A percentile compares a stretch with the other conserved stretches of the same genome.
Evolutionary conservation across 176 grass and related monocot species (phyloP).

Genomic region (Lolium multiflorum): DNA sequence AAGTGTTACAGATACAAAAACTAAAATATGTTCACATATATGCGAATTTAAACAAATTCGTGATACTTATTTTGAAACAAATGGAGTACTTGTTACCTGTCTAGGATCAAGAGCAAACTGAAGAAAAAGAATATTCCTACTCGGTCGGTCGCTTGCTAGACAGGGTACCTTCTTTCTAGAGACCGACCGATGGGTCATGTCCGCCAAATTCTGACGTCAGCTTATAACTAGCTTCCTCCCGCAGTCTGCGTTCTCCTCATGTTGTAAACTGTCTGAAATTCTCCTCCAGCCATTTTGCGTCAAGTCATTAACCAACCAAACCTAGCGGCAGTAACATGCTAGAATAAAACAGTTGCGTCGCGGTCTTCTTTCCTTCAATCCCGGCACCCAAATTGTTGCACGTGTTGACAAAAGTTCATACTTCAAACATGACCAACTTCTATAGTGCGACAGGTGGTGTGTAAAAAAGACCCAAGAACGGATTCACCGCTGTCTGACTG

Average conservation of each 20-base stretch:
- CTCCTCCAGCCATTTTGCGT: constrained; percentile 1
- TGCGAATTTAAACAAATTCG: too few species aligned
- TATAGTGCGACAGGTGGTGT: too few species aligned
- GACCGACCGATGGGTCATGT: neutral
- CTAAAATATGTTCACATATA: too few species aligned
- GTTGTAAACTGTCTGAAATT: neutral
- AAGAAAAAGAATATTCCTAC: neutral
- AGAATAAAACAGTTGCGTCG: neutral
- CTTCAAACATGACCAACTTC: too few species aligned
- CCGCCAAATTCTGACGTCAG: neutral
- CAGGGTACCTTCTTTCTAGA: neutral
- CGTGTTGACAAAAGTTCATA: neutral
- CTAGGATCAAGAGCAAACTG: neutral
- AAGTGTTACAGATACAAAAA: too few species aligned
- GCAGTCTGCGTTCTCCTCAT: neutral
- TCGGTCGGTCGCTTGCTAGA: neutral
- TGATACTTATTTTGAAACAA: too few species aligned
- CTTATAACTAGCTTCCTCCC: neutral
- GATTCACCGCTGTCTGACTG: too few species aligned
- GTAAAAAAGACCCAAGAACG: too few species aligned
- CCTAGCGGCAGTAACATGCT: neutral
- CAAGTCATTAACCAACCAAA: neutral
- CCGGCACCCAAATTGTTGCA: neutral
- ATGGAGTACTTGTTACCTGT: too few species aligned
- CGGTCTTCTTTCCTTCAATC: neutral